A percentile compares a stretch with the other conserved stretches of the same genome.
Conservation (phyloP, 768 basidiomycete species). For the Phylloporus arenicola region DNA sequence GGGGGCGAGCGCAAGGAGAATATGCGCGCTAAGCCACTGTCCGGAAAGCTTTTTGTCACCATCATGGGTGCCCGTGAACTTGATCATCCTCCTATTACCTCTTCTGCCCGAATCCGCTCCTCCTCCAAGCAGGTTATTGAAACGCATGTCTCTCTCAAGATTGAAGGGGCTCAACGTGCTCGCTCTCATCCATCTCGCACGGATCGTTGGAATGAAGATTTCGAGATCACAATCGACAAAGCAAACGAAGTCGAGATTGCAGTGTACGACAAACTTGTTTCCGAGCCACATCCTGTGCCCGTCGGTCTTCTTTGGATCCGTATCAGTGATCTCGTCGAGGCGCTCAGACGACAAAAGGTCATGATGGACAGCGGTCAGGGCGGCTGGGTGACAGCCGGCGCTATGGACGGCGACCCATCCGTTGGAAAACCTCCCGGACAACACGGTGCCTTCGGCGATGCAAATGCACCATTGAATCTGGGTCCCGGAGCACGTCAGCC, state of each 20-base stretch:
- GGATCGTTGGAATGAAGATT: constrained; percentile 97
- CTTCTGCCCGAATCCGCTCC: constrained; percentile 59
- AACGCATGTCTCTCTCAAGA: constrained; percentile 89
- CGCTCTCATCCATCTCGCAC: constrained; percentile 89
- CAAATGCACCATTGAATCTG: constrained; percentile 37
- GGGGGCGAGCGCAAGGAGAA: constrained; percentile 91
- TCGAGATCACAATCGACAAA: constrained; percentile 94
- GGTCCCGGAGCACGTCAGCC: constrained; percentile 30
- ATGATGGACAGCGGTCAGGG: constrained; percentile 80
- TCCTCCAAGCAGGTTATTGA: constrained; percentile 75
- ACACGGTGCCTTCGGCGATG: constrained; percentile 43
- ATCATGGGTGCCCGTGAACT: constrained; percentile 89
- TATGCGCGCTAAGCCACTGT: constrained; percentile 86
- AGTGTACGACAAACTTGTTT: constrained; percentile 86
- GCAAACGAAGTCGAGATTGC: constrained; percentile 98
- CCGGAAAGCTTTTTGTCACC: constrained; percentile 86
- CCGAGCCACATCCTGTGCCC: constrained; percentile 75
- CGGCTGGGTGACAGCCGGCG: constrained; percentile 93
- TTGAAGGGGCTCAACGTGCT: constrained; percentile 91
- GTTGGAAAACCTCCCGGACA: constrained; percentile 46
- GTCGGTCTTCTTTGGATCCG: constrained; percentile 95
- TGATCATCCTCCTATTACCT: constrained; percentile 81
- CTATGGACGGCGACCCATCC: constrained; percentile 64
- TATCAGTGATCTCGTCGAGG: constrained; percentile 91
- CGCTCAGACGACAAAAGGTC: constrained; percentile 87